Conservation (phyloP, 345 rosid genomes). For the Reutealis trisperma region DNA sequence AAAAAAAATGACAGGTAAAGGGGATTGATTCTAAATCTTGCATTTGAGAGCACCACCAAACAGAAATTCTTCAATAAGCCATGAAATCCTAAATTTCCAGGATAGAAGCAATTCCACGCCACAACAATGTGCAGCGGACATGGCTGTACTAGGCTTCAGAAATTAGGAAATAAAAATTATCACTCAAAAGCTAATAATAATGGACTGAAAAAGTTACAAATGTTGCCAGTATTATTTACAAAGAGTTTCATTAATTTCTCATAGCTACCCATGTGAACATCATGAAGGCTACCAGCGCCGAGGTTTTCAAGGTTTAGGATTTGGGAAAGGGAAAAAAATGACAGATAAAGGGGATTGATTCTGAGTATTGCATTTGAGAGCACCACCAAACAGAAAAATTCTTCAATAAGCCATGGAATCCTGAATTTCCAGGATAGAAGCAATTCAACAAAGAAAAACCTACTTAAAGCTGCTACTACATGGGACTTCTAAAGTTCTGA, state of each 20-base stretch:
- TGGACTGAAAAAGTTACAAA: no score
- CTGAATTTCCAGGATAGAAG: no score
- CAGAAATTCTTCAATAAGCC: not conserved
- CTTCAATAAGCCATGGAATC: not conserved
- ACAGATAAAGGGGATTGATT: not conserved
- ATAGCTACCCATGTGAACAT: no score
- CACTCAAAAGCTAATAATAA: no score
- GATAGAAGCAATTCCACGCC: not conserved
- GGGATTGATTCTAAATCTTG: not conserved
- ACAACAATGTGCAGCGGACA: no score
- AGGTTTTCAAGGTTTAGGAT: no score
- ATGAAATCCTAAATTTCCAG: not conserved
- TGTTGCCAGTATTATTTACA: no score
- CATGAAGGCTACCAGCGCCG: no score
- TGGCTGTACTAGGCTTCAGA: no score
- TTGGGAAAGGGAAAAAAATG: no score
- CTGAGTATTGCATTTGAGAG: not conserved
- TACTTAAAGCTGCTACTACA: not conserved
- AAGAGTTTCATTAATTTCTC: no score
- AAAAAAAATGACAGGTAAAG: not conserved
- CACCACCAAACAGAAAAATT: not conserved
- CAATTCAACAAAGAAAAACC: not conserved
- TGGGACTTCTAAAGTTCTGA: not conserved
- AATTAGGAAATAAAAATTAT: no score
- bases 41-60: not conserved